Evolutionary conservation across 345 rosid species (phyloP), one percentile per base, ranked within the genome.

Genomic region (Cardamine resedifolia): DNA sequence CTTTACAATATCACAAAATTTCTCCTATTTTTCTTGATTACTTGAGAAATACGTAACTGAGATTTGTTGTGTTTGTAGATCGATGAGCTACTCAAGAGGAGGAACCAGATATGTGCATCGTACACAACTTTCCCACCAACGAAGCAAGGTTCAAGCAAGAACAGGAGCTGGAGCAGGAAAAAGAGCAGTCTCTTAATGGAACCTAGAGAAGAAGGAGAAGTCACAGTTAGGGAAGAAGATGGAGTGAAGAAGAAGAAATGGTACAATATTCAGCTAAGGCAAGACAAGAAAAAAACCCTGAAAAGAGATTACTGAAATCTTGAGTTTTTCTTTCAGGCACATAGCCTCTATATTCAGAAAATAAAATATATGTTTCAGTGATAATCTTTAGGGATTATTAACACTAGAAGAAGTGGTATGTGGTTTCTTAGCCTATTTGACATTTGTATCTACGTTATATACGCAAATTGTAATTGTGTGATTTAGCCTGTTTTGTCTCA

Each of bases 401-500:
- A 50, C 36, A 66, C 45, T 12, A 20, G 2, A 49, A 15, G 23
- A 66, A 66, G 23, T 66, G 48, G 16, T 33, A 0, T 34, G 2
- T 66, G 47, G 33, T 49, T 31, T 31, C 55, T 14, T 21, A 41
- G 3, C 41, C 56, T 53, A 45, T 48, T 19, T 43, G 9, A 14
- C 39, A 53, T 39, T 64, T 59, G 10, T 53, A 33, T 21, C 15
- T 12, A 47, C 15, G 1, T 27, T 66, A 27, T 24, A 20, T 23
- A 53, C 10, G 66, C 9, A 44, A 9, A 24, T 7, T 55, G n/a
- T 9, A 19, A 55, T 38, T 23, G 18, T 58, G 14, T n/a, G n/a
- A n/a, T n/a, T n/a, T n/a, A n/a, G n/a, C 99, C 99, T 95, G 99
- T 81, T 91, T 95, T 15, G 99, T 90, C 82, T 95, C 99, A 71